These are phyloP conservation scores for Colletotrichum sp. DNA, from an alignment of 2,329 filamentous ascomycete genomes.

Conservation along the genomic window DNA sequence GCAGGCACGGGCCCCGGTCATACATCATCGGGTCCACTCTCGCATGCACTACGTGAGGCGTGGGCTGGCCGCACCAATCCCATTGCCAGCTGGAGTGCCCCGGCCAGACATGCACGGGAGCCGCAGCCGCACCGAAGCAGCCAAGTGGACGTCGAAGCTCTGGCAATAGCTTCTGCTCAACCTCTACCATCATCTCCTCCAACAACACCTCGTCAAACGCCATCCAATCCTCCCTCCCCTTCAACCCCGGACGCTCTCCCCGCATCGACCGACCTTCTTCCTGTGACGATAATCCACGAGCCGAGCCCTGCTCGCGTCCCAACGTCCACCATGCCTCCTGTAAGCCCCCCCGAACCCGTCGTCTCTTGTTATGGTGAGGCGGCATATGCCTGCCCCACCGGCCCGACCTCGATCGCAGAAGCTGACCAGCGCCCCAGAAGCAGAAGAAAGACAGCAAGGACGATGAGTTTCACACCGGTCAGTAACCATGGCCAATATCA, in stretches of 20 bases:
- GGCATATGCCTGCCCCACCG: constrained; percentile 13
- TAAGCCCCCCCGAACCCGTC: constrained; percentile 42
- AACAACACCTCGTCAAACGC: constrained; percentile 37
- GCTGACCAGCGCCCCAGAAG: constrained; percentile 13
- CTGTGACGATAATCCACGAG: constrained; percentile 12
- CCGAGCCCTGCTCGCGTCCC: constrained; percentile 25
- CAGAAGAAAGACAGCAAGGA: constrained; percentile 39
- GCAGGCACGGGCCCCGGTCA: constrained; percentile 17
- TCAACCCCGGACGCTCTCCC: constrained; percentile 32
- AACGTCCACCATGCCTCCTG: constrained; percentile 59
- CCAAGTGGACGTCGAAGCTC: constrained; percentile 28
- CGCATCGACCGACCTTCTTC: constrained; percentile 27
- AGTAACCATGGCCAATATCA: background rate
- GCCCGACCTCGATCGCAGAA: constrained; percentile 5
- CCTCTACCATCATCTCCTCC: constrained; percentile 48
- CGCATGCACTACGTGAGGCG: constrained; percentile 5
- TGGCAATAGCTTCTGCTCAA: constrained; percentile 42
- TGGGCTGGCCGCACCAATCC: constrained; percentile 3
- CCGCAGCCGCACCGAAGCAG: constrained; percentile 19
- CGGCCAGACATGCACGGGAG: constrained; percentile 13
- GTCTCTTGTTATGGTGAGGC: constrained; percentile 10
- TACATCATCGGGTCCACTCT: constrained; percentile 21
- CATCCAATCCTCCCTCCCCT: constrained; percentile 33
- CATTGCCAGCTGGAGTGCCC: constrained; percentile 6
- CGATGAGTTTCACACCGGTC: constrained; percentile 46